A percentile compares a stretch with the other conserved stretches of the same genome.
Evolutionary conservation across 1,284 basidiomycete species (phyloP).

Genomic region (Boletus sp.): DNA sequence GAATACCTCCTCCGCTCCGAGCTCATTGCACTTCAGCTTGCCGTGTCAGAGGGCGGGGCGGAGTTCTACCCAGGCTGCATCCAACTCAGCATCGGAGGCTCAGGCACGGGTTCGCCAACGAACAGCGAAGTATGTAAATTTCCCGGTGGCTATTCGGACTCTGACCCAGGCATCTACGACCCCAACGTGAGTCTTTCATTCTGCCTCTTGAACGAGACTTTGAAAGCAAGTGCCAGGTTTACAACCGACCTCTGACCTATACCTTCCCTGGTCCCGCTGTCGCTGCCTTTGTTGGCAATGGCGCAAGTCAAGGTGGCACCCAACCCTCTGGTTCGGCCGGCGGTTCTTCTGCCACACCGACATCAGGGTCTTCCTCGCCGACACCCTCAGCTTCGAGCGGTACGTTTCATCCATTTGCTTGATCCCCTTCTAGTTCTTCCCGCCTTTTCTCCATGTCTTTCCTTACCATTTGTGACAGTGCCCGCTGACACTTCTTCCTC

Average conservation of each 20-base stretch:
- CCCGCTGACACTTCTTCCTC: conserved; percentile 20
- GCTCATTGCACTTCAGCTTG: conserved; percentile 67
- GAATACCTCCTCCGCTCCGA: conserved; percentile 71
- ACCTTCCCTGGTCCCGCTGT: conserved; percentile 40
- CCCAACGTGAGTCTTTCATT: conserved; percentile 36
- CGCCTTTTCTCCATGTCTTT: conserved; percentile 4
- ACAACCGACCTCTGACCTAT: conserved; percentile 34
- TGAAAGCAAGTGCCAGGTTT: conserved; percentile 30
- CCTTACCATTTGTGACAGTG: conserved; percentile 23
- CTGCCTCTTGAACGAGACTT: not conserved
- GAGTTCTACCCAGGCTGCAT: conserved; percentile 74
- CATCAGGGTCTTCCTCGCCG: conserved; percentile 15
- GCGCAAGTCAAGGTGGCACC: conserved; percentile 14
- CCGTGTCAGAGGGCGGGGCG: conserved; percentile 45
- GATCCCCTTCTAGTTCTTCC: not conserved
- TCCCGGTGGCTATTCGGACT: conserved; percentile 62
- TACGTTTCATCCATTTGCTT: conserved; percentile 13
- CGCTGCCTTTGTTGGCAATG: conserved; percentile 26
- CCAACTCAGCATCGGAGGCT: conserved; percentile 56
- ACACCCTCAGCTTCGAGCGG: conserved; percentile 15
- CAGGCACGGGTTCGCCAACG: conserved; percentile 41
- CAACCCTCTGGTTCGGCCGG: conserved; percentile 21
- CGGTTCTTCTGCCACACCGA: conserved; percentile 17
- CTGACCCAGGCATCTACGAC: conserved; percentile 56
- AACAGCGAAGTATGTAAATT: conserved; percentile 48